Evolutionary conservation across 176 grass and related monocot genomes (phyloP).

Genomic region (Secale cereale): DNA sequence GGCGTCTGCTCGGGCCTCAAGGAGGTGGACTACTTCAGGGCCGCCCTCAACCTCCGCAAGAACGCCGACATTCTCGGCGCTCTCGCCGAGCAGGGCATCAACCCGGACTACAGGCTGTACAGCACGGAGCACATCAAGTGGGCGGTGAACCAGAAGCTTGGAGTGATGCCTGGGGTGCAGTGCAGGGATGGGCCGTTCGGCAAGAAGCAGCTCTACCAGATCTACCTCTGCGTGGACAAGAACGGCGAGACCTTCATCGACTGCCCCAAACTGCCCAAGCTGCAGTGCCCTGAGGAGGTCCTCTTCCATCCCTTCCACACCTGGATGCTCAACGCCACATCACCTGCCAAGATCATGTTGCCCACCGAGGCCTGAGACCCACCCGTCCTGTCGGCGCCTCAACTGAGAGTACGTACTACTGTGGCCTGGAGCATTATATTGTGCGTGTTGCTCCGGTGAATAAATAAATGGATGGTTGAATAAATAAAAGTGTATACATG

Average conservation of each 20-base stretch:
- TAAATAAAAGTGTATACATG: too few relatives aligned
- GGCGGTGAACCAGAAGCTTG: conserved; percentile 9
- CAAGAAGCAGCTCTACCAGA: conserved; percentile 32
- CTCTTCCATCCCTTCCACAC: conserved; percentile 35
- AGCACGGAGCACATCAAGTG: conserved; percentile 9
- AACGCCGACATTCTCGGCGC: conserved; percentile 10
- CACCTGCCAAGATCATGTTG: not conserved
- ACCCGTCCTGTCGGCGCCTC: too few relatives aligned
- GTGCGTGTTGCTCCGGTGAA: too few relatives aligned
- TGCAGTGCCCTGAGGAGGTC: conserved; percentile 5
- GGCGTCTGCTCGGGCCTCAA: conserved; percentile 46
- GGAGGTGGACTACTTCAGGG: conserved; percentile 44
- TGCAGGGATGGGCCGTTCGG: conserved; percentile 33
- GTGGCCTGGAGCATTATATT: too few relatives aligned
- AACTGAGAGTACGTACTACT: too few relatives aligned
- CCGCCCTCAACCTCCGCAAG: conserved; percentile 22
- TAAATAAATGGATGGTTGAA: too few relatives aligned
- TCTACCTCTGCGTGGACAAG: conserved; percentile 42
- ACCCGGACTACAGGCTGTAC: conserved; percentile 38
- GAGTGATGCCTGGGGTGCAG: conserved; percentile 17
- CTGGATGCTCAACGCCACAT: conserved; percentile 40
- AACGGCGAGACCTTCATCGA: conserved; percentile 31
- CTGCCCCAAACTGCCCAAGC: conserved; percentile 29
- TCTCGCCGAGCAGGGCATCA: conserved; percentile 21
- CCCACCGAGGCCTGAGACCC: not conserved